These are phyloP conservation scores for Cornus suecica DNA, from an alignment of 148 eudicot species.

Conservation along the genomic window DNA sequence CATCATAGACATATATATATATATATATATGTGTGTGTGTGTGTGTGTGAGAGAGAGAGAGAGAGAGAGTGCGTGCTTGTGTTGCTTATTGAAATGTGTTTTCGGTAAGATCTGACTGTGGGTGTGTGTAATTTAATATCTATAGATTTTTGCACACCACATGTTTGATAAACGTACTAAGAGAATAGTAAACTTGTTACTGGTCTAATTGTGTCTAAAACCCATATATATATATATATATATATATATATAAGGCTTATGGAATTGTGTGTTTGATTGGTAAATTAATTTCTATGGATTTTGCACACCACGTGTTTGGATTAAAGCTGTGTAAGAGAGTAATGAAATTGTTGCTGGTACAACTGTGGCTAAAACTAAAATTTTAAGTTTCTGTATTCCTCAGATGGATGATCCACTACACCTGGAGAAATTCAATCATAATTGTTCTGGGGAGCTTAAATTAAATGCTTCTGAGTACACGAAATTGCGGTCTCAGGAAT, in stretches of 20 bases:
- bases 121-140: neutral
- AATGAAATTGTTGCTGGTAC: neutral
- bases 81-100: neutral
- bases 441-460: constrained; percentile 47
- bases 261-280: too few species aligned
- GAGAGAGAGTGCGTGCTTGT: too few species aligned
- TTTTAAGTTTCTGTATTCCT: constrained; percentile 11
- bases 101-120: neutral
- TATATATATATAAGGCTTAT: too few species aligned
- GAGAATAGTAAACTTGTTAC: neutral
- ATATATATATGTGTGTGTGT: neutral
- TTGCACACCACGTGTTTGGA: constrained; percentile 37
- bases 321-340: constrained; percentile 4
- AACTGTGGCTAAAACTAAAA: neutral
- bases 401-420: constrained; percentile 83
- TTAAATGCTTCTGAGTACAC: constrained; percentile 23
- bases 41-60: neutral
- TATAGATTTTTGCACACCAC: constrained; percentile 15
- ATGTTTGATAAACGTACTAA: constrained; percentile 27
- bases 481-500: constrained; percentile 41
- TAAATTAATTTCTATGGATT: neutral
- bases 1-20: neutral
- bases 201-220: neutral
- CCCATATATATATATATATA: too few species aligned
- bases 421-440: constrained; percentile 69